Percentiles rank a stretch among this genome's conserved stretches.
phyloP scores from a whole-genome alignment of 2,329 filamentous ascomycete species.

The Colletotrichum tofieldiae region DNA sequence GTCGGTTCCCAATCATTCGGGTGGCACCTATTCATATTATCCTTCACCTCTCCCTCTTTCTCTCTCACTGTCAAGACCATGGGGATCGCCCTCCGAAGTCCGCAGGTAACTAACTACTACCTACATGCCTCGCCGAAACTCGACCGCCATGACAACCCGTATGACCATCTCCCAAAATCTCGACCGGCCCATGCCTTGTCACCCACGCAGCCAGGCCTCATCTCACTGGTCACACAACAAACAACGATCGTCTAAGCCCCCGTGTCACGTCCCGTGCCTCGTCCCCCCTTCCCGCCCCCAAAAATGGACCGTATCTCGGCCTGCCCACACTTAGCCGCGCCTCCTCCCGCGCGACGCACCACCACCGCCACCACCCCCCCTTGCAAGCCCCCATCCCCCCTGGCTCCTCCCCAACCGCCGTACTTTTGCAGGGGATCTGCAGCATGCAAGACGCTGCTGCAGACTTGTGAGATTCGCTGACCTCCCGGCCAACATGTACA shows the following conservation, averaged over 20 bases:
- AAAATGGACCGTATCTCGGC: not conserved
- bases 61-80: too few species aligned
- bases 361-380: not conserved
- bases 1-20: not conserved
- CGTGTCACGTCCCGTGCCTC: not conserved
- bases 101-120: too few species aligned
- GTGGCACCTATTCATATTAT: too few species aligned
- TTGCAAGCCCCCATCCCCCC: not conserved
- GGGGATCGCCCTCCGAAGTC: too few species aligned
- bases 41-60: too few species aligned
- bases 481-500: not conserved
- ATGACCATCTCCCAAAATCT: not conserved
- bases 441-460: not conserved
- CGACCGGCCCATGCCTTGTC: not conserved
- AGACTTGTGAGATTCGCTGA: not conserved
- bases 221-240: not conserved
- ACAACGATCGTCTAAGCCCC: not conserved
- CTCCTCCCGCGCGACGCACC: not conserved
- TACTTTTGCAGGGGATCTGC: not conserved
- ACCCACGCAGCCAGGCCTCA: not conserved
- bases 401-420: not conserved
- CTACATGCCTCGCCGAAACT: too few species aligned
- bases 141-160: not conserved
- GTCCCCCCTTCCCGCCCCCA: not conserved
- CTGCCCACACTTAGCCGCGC: conserved; percentile 8